Evolutionary conservation across 2,329 filamentous ascomycete species (phyloP), one percentile per base, ranked within the genome.

Genomic region (Spiromastix sp.): DNA sequence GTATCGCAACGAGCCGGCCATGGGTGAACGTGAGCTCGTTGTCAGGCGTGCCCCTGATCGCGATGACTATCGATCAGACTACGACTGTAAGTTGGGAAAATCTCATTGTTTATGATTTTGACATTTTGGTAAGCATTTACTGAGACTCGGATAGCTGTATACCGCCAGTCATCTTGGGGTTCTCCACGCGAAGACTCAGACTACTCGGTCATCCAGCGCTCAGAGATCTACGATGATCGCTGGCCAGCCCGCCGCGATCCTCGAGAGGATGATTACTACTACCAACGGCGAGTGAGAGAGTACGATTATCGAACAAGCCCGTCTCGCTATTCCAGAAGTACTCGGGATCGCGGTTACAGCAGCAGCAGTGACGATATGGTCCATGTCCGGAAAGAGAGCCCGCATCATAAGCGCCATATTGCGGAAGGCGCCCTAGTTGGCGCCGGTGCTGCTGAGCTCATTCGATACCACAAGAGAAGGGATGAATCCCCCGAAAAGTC

Each of bases 341-440:
- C 53, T 25, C 59, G 59, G 29, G 50, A 57, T 32, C 48, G 57
- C 20, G 66, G 63, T 42, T 74, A 71, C 50, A 73, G 60, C 47
- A 68, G 73, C 46, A 74, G 78, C 48, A n/a, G n/a, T n/a, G 74
- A 78, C 42, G 75, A 74, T 47, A 69, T 72, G 48, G 70, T 77
- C 36, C 75, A 77, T 46, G 60, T 75, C 24, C 69, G 68, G 45
- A 68, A 70, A 57, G 67, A 60, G 8, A 66, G 66, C 35, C 65
- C 66, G 12, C 55, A 60, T 28, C 66, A 74, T 42, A 57, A 57
- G 33, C 71, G 71, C 20, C 71, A 78, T 48, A 54, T 79, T 29
- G 74, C 74, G n/a, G 74, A 75, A 47, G 76, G 75, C 30, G 72
- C 72, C 17, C 55, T 77, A 34, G 71, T 71, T 27, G 76, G 74